phyloP scores from a whole-genome alignment of 1,284 basidiomycete species.

The Golubevia pallescens region DNA sequence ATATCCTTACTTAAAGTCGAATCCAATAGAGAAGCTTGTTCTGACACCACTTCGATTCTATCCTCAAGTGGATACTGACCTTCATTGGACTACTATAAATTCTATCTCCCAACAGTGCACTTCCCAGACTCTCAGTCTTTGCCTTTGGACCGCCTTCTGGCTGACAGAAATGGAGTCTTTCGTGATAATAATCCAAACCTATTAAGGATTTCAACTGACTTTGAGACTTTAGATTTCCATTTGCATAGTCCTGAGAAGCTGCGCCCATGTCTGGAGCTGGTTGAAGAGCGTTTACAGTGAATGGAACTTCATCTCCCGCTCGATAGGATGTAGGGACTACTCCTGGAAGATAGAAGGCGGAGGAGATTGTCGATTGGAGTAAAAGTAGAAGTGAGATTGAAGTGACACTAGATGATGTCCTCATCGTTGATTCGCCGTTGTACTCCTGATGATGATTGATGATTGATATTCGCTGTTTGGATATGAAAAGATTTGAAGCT shows the following conservation, averaged over 20 bases:
- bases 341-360: conserved; percentile 65
- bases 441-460: too few species aligned
- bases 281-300: conserved; percentile 63
- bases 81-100: conserved; percentile 90
- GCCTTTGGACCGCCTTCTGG: conserved; percentile 78
- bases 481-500: too few species aligned
- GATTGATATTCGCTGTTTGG: too few species aligned
- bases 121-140: conserved; percentile 86
- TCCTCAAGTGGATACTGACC: conserved; percentile 66
- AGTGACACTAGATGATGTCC: too few species aligned
- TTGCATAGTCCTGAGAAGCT: conserved; percentile 19
- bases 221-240: conserved; percentile 6
- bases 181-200: conserved; percentile 79
- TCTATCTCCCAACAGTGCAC: conserved; percentile 92
- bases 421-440: too few species aligned
- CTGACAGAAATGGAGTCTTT: conserved; percentile 82
- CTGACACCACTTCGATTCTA: conserved; percentile 6
- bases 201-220: conserved; percentile 41
- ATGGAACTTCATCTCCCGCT: conserved; percentile 58
- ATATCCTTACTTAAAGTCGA: neutral
- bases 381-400: too few species aligned
- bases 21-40: conserved; percentile 25
- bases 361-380: too few species aligned
- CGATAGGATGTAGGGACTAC: conserved; percentile 63
- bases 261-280: conserved; percentile 46